Percentiles rank a stretch among this genome's conserved stretches.
phyloP scores from a whole-genome alignment of 2,329 filamentous ascomycete species.

The Metarhizium album region DNA sequence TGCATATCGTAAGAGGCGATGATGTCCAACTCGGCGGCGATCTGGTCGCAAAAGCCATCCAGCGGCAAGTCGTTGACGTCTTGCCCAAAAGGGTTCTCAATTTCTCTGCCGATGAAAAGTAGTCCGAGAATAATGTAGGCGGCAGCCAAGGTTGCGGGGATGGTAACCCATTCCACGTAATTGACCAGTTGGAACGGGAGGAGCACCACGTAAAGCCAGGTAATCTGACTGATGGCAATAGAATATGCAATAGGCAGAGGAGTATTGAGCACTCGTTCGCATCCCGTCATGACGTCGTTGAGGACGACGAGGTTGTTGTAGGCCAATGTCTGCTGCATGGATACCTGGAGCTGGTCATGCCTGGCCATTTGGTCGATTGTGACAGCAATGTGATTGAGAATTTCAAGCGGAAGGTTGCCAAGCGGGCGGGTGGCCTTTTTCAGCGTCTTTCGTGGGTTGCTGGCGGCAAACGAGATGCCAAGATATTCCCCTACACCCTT shows the following conservation, averaged over 20 bases:
- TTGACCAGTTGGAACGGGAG: slow-evolving; percentile 70
- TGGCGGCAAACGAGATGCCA: slow-evolving; percentile 64
- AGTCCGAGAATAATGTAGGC: slow-evolving; percentile 79
- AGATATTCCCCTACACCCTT: slow-evolving; percentile 62
- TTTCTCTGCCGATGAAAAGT: slow-evolving; percentile 62
- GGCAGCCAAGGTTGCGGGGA: slow-evolving; percentile 61
- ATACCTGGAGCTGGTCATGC: slow-evolving; percentile 42
- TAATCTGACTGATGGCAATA: slow-evolving; percentile 78
- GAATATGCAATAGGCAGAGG: slow-evolving; percentile 74
- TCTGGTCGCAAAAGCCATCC: slow-evolving; percentile 65
- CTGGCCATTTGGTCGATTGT: slow-evolving; percentile 52
- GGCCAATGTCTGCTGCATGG: slow-evolving; percentile 49
- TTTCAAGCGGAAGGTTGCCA: slow-evolving; percentile 76
- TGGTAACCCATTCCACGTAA: slow-evolving; percentile 59
- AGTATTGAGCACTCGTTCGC: slow-evolving; percentile 71
- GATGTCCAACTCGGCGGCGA: slow-evolving; percentile 64
- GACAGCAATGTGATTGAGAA: slow-evolving; percentile 59
- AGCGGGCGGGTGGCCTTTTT: slow-evolving; percentile 63
- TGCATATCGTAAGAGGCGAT: slow-evolving; percentile 44
- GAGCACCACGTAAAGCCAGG: slow-evolving; percentile 71
- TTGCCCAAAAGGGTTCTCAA: slow-evolving; percentile 76
- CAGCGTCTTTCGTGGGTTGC: slow-evolving; percentile 67
- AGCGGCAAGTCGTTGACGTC: slow-evolving; percentile 76
- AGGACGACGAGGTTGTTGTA: slow-evolving; percentile 52
- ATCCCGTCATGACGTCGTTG: slow-evolving; percentile 61